Evolutionary conservation across 2,329 filamentous ascomycete genomes (phyloP).

Genomic region (Hymenotorrendiella dingleyae): DNA sequence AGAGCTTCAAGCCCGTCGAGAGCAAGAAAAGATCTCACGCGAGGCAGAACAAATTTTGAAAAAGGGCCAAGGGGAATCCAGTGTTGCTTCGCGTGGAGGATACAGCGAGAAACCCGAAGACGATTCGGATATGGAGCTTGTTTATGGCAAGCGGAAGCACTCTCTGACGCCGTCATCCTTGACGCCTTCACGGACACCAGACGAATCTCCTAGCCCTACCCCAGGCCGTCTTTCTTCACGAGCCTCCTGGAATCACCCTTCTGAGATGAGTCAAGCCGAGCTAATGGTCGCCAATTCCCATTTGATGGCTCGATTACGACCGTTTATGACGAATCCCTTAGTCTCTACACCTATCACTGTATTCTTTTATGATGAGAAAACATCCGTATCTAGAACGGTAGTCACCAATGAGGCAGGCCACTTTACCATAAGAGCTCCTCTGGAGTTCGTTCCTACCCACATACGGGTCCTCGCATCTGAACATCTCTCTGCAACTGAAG

Average conservation of each 20-base stretch:
- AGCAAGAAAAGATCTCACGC: conserved; percentile 61
- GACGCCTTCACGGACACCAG: conserved; percentile 19
- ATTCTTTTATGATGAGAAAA: conserved; percentile 87
- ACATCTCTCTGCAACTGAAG: conserved; percentile 72
- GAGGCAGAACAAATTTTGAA: conserved; percentile 74
- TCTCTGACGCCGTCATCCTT: too few species aligned
- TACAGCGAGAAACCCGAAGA: conserved; percentile 63
- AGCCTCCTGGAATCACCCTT: conserved; percentile 32
- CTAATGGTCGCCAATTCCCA: conserved; percentile 75
- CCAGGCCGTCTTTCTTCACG: conserved; percentile 38
- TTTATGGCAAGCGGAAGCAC: conserved; percentile 21
- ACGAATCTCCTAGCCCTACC: conserved; percentile 30
- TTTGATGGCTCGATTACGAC: conserved; percentile 78
- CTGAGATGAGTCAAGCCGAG: conserved; percentile 69
- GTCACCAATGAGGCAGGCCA: conserved; percentile 85
- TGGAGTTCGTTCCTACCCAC: conserved; percentile 88
- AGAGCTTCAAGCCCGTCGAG: conserved; percentile 44
- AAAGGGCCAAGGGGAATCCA: conserved; percentile 64
- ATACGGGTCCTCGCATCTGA: conserved; percentile 84
- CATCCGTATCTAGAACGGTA: conserved; percentile 78
- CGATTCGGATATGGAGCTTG: conserved; percentile 34
- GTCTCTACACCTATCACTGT: conserved; percentile 75
- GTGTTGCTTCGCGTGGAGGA: conserved; percentile 61
- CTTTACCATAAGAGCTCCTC: conserved; percentile 70
- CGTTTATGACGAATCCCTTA: conserved; percentile 83